phyloP scores from a whole-genome alignment of 805 yeast species.

The Saccharomycopsis amapae region DNA sequence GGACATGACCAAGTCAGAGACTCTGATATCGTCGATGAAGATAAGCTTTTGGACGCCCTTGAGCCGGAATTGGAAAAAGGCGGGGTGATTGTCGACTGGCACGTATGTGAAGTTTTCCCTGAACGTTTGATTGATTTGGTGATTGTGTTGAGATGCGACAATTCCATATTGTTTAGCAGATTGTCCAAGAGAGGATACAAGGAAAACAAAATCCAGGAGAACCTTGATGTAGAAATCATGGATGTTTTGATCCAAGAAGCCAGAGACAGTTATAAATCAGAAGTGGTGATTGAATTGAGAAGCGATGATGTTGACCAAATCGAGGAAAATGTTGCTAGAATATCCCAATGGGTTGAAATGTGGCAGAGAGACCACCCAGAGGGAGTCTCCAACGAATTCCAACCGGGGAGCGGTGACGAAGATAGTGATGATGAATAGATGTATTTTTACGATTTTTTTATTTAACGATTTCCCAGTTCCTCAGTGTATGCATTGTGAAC shows the following conservation, averaged over 20 bases:
- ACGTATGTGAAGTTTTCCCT: conserved; percentile 92
- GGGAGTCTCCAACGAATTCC: conserved; percentile 47
- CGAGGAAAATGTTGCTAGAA: conserved; percentile 75
- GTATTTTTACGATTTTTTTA: background rate
- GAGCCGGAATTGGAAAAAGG: conserved; percentile 78
- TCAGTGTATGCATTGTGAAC: too few relatives aligned
- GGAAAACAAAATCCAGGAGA: conserved; percentile 78
- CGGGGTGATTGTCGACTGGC: conserved; percentile 95
- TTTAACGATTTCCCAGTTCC: background rate
- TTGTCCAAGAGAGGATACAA: conserved; percentile 70
- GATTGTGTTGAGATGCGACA: conserved; percentile 77
- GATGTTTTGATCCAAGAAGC: conserved; percentile 86
- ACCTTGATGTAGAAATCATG: conserved; percentile 96
- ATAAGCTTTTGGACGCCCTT: conserved; percentile 69
- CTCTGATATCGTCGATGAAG: conserved; percentile 88
- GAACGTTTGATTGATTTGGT: conserved; percentile 89
- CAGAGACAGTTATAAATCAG: conserved; percentile 66
- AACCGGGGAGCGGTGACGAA: conserved; percentile 21
- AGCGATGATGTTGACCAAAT: conserved; percentile 71
- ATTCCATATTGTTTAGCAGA: conserved; percentile 65
- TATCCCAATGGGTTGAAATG: conserved; percentile 62
- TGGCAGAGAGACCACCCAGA: conserved; percentile 67
- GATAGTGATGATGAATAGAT: conserved; percentile 12
- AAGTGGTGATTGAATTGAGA: conserved; percentile 71
- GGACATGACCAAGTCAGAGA: conserved; percentile 84